Conservation (phyloP, 2,329 filamentous ascomycete genomes). For the Fonsecaea pugnacius region DNA sequence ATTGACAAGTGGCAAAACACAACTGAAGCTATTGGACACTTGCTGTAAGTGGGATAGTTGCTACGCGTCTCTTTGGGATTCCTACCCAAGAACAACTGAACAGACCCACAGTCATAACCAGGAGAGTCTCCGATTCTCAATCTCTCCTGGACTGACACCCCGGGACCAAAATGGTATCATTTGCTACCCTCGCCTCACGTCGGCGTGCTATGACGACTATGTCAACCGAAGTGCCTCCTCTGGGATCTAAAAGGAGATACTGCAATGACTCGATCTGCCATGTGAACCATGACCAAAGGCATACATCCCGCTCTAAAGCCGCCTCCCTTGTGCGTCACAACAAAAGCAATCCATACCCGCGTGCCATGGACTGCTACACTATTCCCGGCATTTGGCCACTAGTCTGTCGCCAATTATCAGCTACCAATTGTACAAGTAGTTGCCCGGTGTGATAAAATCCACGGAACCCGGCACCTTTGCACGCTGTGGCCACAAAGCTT, state of each 20-base stretch:
- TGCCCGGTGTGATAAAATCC: not conserved
- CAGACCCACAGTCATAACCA: not conserved
- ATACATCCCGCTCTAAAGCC: not conserved
- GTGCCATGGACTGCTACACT: not conserved
- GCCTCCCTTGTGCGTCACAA: not conserved
- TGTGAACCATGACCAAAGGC: not conserved
- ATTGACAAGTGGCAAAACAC: not conserved
- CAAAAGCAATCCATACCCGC: not conserved
- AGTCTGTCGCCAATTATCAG: not conserved
- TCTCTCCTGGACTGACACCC: not conserved
- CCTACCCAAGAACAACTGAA: not conserved
- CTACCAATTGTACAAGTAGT: not conserved
- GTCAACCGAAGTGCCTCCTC: not conserved
- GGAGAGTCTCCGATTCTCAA: not conserved
- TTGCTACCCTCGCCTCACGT: not conserved
- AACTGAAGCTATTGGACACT: not conserved
- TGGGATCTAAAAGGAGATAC: not conserved
- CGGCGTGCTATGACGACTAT: not conserved
- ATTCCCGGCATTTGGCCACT: not conserved
- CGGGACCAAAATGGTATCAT: not conserved
- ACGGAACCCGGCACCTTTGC: not conserved
- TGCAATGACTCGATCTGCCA: not conserved
- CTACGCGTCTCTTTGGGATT: not conserved
- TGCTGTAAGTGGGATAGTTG: not conserved
- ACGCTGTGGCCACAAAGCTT: not conserved